A percentile compares a stretch with the other conserved stretches of the same genome.
Evolutionary conservation across 768 basidiomycete species (phyloP).

Genomic region (Suillus americanus): DNA sequence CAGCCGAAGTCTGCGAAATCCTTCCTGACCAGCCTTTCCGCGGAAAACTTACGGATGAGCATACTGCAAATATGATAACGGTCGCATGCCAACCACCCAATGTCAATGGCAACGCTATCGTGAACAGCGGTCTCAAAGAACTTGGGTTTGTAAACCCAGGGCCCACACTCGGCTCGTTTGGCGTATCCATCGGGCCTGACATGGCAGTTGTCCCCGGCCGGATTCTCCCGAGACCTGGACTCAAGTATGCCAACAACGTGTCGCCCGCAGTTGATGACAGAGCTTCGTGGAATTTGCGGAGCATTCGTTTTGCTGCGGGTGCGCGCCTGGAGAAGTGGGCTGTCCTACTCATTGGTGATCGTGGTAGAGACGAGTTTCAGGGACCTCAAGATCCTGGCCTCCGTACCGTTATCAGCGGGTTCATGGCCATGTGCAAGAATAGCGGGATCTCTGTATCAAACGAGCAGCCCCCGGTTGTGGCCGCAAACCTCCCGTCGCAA

Average conservation of each 20-base stretch:
- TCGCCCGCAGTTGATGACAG: constrained; percentile 38
- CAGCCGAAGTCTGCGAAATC: constrained; percentile 50
- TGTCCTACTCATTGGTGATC: constrained; percentile 67
- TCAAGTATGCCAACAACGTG: constrained; percentile 38
- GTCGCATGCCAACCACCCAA: constrained; percentile 50
- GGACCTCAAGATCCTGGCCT: constrained; percentile 57
- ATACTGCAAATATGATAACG: constrained; percentile 51
- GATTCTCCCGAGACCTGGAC: constrained; percentile 42
- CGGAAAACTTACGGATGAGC: constrained; percentile 57
- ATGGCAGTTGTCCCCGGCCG: constrained; percentile 60
- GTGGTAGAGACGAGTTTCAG: constrained; percentile 59
- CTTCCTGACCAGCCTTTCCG: constrained; percentile 39
- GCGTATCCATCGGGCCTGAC: constrained; percentile 43
- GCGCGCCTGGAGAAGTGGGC: constrained; percentile 61
- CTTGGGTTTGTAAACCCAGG: constrained; percentile 40
- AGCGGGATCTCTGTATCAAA: constrained; percentile 59
- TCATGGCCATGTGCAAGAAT: constrained; percentile 58
- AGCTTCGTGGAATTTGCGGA: constrained; percentile 55
- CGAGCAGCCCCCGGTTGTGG: constrained; percentile 36
- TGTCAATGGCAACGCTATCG: constrained; percentile 46
- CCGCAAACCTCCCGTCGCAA: constrained; percentile 51
- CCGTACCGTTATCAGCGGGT: constrained; percentile 44
- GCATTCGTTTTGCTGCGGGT: constrained; percentile 60
- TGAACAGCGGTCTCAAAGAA: constrained; percentile 39
- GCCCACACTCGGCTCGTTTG: constrained; percentile 42